Base-by-base conservation (phyloP, 2,329 filamentous ascomycete species). In the Neoascochyta sp. region DNA sequence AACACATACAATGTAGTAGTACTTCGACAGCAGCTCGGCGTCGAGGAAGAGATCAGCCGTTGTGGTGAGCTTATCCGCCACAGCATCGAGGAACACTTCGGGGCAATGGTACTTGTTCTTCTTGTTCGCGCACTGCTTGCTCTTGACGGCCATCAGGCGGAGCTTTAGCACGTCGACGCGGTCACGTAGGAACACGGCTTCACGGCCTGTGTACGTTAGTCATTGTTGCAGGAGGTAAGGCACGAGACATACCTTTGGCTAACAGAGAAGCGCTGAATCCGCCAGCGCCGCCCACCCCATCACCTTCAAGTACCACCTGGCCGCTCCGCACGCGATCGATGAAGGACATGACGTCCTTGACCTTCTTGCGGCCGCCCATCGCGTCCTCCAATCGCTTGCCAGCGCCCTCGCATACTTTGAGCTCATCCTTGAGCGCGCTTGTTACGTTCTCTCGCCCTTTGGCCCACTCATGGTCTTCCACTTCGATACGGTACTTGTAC, bases 11-110 rank as follows among this genome's bases (percentile, higher is more conserved):
- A n/a, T n/a, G 67, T 95, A 95, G 68, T 95, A 95, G 62, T 96
- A 98, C 57, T 98, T 94, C 2, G 86, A 90, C 11, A 98, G 76
- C 12, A 98, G 75, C 67, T 98, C 93, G 8, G 96, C 92, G 54
- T 98, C 95, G 16, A 98, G 76, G 72, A 98, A 98, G 0, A 98
- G 78, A 7, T 98, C 92, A 2, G 92, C 90, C 0, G 92, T 98
- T 2, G 87, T 83, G 3, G 90, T 93, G 27, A 98, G 76, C 65
- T 96, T 96, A 47, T 89, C 86, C 2, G 92, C 89, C 2, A 95
- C 92, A 3, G 93, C 88, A 54, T 98, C 89, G n/a, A 98, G 78
- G 70, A 98, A 98, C 10, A 98, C 78, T 60, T 98, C 92, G 0
- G 92, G 92, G 57, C 92, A 98, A 67, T 92, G 80, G 67, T 96